Percentiles rank a stretch among this genome's conserved stretches.
Evolutionary conservation across 345 rosid genomes (phyloP).

Genomic region (Odontarrhena argentea): DNA sequence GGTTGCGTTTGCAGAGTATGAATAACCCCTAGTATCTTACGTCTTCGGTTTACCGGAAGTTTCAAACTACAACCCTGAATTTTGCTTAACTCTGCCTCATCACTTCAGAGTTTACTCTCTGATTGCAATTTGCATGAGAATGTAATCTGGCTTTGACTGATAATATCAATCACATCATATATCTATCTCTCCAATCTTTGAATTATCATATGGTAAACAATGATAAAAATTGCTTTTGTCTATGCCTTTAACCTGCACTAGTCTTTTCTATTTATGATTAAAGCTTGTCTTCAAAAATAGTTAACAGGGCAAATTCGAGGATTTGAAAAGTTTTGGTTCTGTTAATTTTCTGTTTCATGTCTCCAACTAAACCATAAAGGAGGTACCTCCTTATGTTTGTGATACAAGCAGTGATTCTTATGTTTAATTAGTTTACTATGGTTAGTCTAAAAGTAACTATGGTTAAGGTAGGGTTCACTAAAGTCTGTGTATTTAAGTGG

Average conservation of each 20-base stretch:
- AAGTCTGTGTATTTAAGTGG: too few species aligned
- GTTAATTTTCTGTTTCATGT: slow-evolving; percentile 8
- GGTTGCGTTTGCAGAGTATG: slow-evolving; percentile 4
- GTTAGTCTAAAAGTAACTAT: too few species aligned
- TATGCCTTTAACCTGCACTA: slow-evolving; percentile 9
- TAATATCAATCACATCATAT: background rate
- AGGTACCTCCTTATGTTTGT: slow-evolving; percentile 3
- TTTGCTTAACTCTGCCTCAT: slow-evolving; percentile 1
- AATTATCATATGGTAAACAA: background rate
- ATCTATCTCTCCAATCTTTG: background rate
- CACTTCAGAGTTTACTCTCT: background rate
- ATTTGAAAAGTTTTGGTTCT: background rate
- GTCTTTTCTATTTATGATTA: background rate
- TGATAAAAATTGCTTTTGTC: background rate
- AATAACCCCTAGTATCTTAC: background rate
- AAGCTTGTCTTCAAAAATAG: background rate
- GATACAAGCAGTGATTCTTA: too few species aligned
- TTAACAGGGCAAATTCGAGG: background rate
- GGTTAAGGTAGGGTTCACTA: too few species aligned
- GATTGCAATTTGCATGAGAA: background rate
- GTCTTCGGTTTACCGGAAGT: background rate
- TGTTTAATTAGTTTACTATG: too few species aligned
- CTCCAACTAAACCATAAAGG: slow-evolving; percentile 11
- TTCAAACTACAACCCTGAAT: background rate
- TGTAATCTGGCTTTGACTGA: background rate